Evolutionary conservation across 768 basidiomycete species (phyloP).

Genomic region (Rhizopogon vinicolor): DNA sequence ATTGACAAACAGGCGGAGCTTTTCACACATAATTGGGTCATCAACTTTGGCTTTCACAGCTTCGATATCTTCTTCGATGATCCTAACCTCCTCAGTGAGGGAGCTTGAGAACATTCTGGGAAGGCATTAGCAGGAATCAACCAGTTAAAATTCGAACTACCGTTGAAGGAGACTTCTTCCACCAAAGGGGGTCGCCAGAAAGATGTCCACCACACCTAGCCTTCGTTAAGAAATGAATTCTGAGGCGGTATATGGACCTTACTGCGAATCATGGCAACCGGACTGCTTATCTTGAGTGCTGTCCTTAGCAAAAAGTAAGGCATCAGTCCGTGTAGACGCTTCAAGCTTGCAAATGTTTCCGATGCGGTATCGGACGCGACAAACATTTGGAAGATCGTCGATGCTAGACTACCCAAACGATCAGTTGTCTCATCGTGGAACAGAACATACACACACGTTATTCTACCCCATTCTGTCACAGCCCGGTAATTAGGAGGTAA

Average conservation of each 20-base stretch:
- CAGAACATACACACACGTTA: conserved; percentile 63
- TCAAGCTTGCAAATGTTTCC: conserved; percentile 81
- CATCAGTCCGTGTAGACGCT: conserved; percentile 93
- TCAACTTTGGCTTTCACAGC: conserved; percentile 86
- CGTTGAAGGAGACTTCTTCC: conserved; percentile 88
- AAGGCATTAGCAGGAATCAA: not conserved
- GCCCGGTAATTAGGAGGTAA: conserved; percentile 84
- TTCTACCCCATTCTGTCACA: conserved; percentile 94
- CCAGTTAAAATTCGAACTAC: conserved; percentile 28
- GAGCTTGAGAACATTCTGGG: conserved; percentile 95
- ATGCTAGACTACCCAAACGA: conserved; percentile 64
- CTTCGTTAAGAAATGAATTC: conserved; percentile 2
- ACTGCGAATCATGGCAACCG: conserved; percentile 94
- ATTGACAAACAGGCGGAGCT: conserved; percentile 81
- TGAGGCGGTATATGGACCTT: conserved; percentile 11
- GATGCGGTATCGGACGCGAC: conserved; percentile 91
- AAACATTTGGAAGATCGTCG: conserved; percentile 93
- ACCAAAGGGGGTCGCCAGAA: conserved; percentile 96
- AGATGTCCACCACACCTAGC: conserved; percentile 77
- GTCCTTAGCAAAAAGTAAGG: conserved; percentile 96
- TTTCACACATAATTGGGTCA: conserved; percentile 83
- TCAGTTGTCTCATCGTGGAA: conserved; percentile 5
- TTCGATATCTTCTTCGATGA: conserved; percentile 82
- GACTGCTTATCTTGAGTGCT: conserved; percentile 89
- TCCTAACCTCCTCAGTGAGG: conserved; percentile 82